Evolutionary conservation across 2,329 filamentous ascomycete species (phyloP).

Genomic region (Aaosphaeria arxii): DNA sequence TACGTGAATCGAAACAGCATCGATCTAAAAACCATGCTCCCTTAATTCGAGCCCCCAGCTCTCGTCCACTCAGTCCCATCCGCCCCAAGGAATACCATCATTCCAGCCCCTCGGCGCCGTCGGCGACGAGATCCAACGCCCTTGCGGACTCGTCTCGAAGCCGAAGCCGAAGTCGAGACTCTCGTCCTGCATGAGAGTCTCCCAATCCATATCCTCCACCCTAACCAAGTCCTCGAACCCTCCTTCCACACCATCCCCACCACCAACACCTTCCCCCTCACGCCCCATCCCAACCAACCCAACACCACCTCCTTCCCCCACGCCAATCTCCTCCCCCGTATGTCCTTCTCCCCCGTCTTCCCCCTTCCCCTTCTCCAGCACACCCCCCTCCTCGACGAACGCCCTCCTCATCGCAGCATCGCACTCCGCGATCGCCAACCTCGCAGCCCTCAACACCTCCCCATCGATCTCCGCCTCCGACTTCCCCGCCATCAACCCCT

Average conservation of each 20-base stretch:
- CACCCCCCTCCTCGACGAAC: conserved; percentile 16
- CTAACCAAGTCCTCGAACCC: not conserved
- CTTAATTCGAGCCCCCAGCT: no score
- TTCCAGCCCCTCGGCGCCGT: no score
- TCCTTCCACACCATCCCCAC: not conserved
- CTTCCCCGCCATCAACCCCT: conserved; percentile 13
- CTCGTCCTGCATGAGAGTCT: conserved; percentile 5
- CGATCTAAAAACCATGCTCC: no score
- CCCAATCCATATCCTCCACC: conserved; percentile 7
- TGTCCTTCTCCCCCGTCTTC: not conserved
- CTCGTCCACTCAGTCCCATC: no score
- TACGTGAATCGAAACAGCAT: no score
- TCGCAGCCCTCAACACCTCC: conserved; percentile 18
- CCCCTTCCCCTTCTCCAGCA: conserved; percentile 7
- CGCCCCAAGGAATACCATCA: no score
- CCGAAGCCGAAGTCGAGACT: conserved; percentile 6
- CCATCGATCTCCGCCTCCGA: conserved; percentile 8
- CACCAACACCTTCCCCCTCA: not conserved
- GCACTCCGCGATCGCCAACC: conserved; percentile 8
- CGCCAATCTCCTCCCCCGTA: not conserved
- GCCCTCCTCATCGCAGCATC: conserved; percentile 12
- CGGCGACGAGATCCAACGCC: no score
- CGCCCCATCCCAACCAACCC: not conserved
- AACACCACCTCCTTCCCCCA: not conserved
- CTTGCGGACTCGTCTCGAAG: not conserved